phyloP scores from a whole-genome alignment of 495 filamentous ascomycete species.

The Lophiotrema nucula region DNA sequence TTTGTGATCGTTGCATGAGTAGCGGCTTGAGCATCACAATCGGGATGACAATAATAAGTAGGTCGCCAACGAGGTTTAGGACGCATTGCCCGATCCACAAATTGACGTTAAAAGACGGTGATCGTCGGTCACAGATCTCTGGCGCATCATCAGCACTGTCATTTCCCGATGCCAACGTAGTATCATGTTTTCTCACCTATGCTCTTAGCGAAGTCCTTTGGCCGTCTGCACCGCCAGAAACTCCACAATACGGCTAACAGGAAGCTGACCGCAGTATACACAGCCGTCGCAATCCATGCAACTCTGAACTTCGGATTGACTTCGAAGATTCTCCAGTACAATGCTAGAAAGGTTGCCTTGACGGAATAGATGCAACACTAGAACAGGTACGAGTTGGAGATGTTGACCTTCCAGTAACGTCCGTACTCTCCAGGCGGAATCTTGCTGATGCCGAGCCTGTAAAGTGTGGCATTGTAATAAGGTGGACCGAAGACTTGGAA shows the following conservation, averaged over 20 bases:
- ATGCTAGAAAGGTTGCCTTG: conserved; percentile 9
- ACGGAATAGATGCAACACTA: not conserved
- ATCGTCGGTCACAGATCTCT: no score
- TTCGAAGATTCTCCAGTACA: conserved; percentile 11
- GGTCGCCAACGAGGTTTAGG: conserved; percentile 1
- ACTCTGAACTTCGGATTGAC: not conserved
- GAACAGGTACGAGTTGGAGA: not conserved
- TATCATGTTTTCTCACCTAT: no score
- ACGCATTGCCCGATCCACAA: not conserved
- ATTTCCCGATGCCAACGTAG: no score
- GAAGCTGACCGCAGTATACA: conserved; percentile 1
- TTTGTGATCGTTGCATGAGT: not conserved
- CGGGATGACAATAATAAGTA: conserved; percentile 4
- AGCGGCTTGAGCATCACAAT: not conserved
- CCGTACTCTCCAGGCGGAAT: not conserved
- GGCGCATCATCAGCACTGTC: no score
- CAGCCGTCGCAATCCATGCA: not conserved
- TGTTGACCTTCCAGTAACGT: not conserved
- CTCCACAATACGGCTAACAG: not conserved
- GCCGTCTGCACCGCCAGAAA: not conserved
- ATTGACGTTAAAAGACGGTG: no score
- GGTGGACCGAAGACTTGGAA: not conserved
- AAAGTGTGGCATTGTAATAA: not conserved
- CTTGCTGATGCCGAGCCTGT: not conserved
- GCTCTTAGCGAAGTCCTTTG: not conserved